phyloP scores from a whole-genome alignment of 169 alveolate genomes.

The Theileria luwenshuni region DNA sequence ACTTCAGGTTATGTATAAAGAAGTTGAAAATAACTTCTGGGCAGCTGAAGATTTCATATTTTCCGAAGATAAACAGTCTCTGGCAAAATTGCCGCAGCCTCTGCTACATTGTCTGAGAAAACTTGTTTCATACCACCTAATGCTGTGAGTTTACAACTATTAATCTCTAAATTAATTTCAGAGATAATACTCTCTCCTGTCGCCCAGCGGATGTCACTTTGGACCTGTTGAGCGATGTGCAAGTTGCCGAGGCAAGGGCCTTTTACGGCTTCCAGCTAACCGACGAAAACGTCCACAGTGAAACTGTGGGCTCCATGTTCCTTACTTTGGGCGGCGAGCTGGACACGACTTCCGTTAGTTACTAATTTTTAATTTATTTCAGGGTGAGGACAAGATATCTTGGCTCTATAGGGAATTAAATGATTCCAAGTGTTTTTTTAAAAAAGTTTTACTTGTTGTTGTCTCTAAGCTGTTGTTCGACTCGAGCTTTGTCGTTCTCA shows the following conservation, averaged over 20 bases:
- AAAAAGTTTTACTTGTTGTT: conserved; percentile 25
- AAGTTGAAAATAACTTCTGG: conserved; percentile 65
- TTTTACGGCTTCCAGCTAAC: conserved; percentile 92
- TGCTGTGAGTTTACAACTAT: conserved; percentile 19
- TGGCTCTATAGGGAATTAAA: conserved; percentile 35
- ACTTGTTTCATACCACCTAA: conserved; percentile 31
- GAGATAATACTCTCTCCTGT: conserved; percentile 30
- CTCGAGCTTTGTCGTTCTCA: conserved; percentile 17
- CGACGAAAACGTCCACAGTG: conserved; percentile 93
- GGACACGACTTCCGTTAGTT: conserved; percentile 25
- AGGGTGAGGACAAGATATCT: conserved; percentile 55
- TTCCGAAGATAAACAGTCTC: conserved; percentile 27
- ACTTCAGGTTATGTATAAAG: conserved; percentile 54
- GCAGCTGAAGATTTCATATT: conserved; percentile 67
- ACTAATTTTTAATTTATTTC: neutral
- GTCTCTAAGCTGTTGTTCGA: conserved; percentile 46
- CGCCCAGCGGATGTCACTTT: conserved; percentile 73
- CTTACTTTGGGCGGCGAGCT: conserved; percentile 39
- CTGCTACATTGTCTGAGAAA: conserved; percentile 28
- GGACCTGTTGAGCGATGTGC: conserved; percentile 85
- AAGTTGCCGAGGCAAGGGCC: conserved; percentile 92
- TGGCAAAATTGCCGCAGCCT: conserved; percentile 6
- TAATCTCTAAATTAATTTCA: neutral
- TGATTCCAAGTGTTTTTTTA: conserved; percentile 30
- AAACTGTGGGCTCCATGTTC: conserved; percentile 78